Percentiles rank a stretch among this genome's conserved stretches.
Conservation (phyloP, 2,329 filamentous ascomycete species). For the Talaromyces sp. region DNA sequence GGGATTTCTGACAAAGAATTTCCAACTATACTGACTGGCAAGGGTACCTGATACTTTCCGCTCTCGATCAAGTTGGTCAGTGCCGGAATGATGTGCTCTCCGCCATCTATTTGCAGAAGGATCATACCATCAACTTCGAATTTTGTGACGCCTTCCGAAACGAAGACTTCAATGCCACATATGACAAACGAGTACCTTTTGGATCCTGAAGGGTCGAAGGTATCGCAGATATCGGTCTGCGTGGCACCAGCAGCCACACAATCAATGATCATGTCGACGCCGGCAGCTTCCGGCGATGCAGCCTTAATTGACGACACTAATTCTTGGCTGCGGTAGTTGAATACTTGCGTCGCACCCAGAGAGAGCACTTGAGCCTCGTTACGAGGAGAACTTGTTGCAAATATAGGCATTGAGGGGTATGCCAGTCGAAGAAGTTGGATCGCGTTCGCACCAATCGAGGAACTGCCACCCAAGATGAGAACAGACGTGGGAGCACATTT, state of each 20-base stretch:
- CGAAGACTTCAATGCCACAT: conserved; percentile 17
- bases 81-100: conserved; percentile 15
- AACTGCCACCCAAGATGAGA: conserved; percentile 33
- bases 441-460: conserved; percentile 25
- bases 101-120: conserved; percentile 17
- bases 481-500: conserved; percentile 18
- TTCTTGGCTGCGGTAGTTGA: conserved; percentile 1
- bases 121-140: conserved; percentile 18
- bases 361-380: conserved; percentile 2
- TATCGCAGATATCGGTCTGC: conserved; percentile 19
- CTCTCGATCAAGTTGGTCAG: conserved; percentile 19
- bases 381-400: conserved; percentile 26
- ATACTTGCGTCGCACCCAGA: conserved; percentile 2
- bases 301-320: conserved; percentile 6
- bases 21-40: conserved; percentile 23
- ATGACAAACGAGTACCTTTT: conserved; percentile 25
- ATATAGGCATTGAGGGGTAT: conserved; percentile 21
- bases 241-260: conserved; percentile 20
- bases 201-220: conserved; percentile 19
- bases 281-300: conserved; percentile 4
- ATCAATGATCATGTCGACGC: conserved; percentile 31
- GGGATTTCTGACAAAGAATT: conserved; percentile 18
- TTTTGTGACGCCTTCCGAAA: conserved; percentile 22
- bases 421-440: conserved; percentile 33
- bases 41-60: conserved; percentile 21